These are phyloP conservation scores for Rheum nobile DNA, from an alignment of 148 eudicot genomes.

Conservation along the genomic window DNA sequence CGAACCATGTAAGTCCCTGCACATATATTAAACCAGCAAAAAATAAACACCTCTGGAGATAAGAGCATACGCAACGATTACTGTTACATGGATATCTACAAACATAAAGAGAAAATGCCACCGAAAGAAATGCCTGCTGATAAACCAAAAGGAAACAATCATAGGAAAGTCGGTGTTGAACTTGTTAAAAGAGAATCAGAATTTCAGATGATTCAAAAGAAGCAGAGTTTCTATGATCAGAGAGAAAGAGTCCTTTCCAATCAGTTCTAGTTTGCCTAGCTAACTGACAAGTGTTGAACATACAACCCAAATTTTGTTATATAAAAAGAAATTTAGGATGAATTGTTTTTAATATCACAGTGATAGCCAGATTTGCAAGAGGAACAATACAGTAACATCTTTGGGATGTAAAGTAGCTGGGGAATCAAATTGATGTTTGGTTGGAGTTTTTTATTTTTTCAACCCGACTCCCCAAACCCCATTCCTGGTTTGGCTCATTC, in stretches of 20 bases:
- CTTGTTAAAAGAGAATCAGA: neutral
- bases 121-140: neutral
- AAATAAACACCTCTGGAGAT: neutral
- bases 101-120: neutral
- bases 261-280: neutral
- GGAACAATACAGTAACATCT: neutral
- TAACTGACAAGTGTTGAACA: neutral
- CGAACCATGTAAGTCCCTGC: constrained; percentile 96
- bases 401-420: neutral
- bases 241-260: neutral
- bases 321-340: neutral
- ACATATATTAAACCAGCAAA: neutral
- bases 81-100: neutral
- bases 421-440: neutral
- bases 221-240: neutral
- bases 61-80: neutral
- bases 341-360: neutral
- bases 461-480: too few relatives aligned
- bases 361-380: neutral
- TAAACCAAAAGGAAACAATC: neutral
- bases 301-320: neutral
- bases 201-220: neutral
- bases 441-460: neutral
- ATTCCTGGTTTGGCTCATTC: neutral
- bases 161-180: neutral